phyloP scores from a whole-genome alignment of 768 basidiomycete genomes.

The Xanthoconium stramineum region DNA sequence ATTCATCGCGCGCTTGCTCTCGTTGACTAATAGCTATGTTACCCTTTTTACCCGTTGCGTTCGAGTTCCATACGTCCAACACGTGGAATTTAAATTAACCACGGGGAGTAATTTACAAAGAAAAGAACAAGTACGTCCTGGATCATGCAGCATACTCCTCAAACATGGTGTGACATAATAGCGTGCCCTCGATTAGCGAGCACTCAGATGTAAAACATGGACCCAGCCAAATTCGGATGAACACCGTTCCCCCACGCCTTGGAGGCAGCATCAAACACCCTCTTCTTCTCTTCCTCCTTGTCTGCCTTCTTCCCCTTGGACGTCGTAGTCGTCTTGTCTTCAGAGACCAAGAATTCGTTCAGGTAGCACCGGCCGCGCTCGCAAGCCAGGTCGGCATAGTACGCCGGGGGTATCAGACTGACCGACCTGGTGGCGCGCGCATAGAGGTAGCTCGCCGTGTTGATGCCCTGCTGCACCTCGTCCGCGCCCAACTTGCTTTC shows the following conservation, averaged over 20 bases:
- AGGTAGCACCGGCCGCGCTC: constrained; percentile 76
- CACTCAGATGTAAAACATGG: constrained; percentile 73
- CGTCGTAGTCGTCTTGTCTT: constrained; percentile 45
- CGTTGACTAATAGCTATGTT: not conserved
- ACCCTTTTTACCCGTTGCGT: not conserved
- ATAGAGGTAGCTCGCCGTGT: constrained; percentile 69
- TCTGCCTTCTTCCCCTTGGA: constrained; percentile 33
- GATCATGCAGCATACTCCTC: no score
- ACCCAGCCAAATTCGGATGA: constrained; percentile 53
- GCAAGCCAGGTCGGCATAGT: constrained; percentile 81
- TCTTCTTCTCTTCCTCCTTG: constrained; percentile 28
- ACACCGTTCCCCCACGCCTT: constrained; percentile 53
- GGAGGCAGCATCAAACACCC: constrained; percentile 20
- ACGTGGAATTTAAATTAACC: no score
- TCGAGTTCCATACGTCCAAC: no score
- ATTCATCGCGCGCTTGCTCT: not conserved
- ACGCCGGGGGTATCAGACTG: constrained; percentile 74
- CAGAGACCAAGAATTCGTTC: constrained; percentile 62
- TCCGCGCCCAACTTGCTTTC: constrained; percentile 69
- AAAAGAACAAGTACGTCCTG: no score
- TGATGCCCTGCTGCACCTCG: constrained; percentile 68
- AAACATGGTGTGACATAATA: not conserved
- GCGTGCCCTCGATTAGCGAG: not conserved
- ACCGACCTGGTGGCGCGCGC: constrained; percentile 84
- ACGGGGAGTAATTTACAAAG: no score